Evolutionary conservation across 208 protist genomes (phyloP).

Genomic region (Acanthamoeba rhysodes): DNA sequence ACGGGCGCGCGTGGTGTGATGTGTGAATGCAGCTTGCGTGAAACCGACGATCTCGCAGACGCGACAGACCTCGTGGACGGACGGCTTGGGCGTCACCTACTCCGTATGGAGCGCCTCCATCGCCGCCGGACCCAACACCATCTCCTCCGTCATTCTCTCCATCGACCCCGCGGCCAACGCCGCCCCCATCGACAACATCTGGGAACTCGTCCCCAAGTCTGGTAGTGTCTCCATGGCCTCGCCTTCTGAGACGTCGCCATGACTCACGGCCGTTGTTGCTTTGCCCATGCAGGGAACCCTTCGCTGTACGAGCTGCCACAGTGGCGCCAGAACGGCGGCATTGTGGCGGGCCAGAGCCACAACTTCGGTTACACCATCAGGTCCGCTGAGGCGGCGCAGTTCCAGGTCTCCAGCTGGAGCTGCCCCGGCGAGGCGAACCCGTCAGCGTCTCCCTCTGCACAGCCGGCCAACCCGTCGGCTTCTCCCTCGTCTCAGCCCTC

Average conservation of each 20-base stretch:
- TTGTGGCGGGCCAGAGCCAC: neutral
- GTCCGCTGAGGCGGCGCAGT: neutral
- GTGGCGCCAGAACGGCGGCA: neutral
- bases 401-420: neutral
- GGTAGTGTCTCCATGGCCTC: too few species aligned
- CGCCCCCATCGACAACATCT: neutral
- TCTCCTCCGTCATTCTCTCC: neutral
- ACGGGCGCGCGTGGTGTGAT: too few species aligned
- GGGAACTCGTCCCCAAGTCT: neutral
- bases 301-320: neutral
- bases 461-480: neutral
- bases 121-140: neutral
- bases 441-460: neutral
- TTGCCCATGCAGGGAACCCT: too few species aligned
- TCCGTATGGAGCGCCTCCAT: neutral
- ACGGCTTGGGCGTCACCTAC: neutral
- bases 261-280: neutral
- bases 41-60: neutral
- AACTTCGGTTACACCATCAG: constrained; percentile 5
- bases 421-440: neutral
- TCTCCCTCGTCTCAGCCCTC: neutral
- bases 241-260: too few species aligned
- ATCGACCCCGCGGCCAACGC: neutral
- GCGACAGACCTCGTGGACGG: neutral
- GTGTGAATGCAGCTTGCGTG: too few species aligned